A percentile compares a stretch with the other conserved stretches of the same genome.
Evolutionary conservation across 202 grass and related monocot genomes (phyloP).

Genomic region (Schoenoplectus tabernaemontani): DNA sequence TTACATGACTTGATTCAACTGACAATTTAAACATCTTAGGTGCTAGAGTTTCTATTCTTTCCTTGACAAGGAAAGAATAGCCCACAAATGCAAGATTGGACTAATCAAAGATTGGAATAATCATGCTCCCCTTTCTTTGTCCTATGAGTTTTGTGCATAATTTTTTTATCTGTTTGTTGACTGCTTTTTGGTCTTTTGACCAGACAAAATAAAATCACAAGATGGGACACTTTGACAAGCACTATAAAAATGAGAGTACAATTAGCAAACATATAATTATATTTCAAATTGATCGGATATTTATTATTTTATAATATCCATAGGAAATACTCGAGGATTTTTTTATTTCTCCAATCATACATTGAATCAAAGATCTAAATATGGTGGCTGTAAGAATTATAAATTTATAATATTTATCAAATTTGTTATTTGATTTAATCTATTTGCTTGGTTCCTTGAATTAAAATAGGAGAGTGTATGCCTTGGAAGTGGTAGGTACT

Average conservation of each 20-base stretch:
- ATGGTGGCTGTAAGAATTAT: background rate
- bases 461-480: slow-evolving; percentile 31
- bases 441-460: background rate
- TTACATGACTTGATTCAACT: no score
- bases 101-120: no score
- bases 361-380: background rate
- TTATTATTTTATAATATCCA: no score
- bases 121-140: background rate
- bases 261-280: background rate
- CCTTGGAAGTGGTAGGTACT: slow-evolving; percentile 35
- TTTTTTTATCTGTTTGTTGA: background rate
- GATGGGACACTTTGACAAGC: background rate
- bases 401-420: background rate
- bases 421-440: background rate
- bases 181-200: background rate
- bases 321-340: background rate
- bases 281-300: background rate
- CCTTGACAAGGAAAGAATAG: no score
- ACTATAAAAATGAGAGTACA: background rate
- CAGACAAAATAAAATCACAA: background rate
- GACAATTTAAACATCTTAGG: no score
- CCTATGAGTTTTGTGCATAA: background rate
- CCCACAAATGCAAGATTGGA: background rate
- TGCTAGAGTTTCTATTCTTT: no score
- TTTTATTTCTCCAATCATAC: background rate